Evolutionary conservation across 495 filamentous ascomycete species (phyloP), one percentile per base, ranked within the genome.

Genomic region (Aspergillus incahuasiensis): DNA sequence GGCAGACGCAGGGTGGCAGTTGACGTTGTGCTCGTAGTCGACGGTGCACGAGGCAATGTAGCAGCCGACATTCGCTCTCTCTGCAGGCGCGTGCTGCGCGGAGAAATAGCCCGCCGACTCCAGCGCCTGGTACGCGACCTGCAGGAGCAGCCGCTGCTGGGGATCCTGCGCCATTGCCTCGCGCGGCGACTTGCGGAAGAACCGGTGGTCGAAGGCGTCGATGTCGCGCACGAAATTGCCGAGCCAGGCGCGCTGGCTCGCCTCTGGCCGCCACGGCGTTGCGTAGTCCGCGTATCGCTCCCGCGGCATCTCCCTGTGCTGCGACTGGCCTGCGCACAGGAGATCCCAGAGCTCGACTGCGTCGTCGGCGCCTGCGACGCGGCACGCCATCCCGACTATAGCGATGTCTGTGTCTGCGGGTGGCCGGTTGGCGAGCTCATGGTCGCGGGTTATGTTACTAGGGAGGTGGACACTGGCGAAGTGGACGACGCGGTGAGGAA

Each of bases 111-210:
- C 76, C 0, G 72, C 65, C 56, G 74, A 70, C 49, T 80, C 76
- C 0, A 80, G 55, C 0, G 77, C 73, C 53, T 84, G 70, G 41
- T 83, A 82, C 0, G 74, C 68, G 0, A 68, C 60, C 30, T 83
- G 74, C 2, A 84, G 72, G 0, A 80, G 43, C 0, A 78, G 65
- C 0, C 81, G 65, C 40, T 79, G 79, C 48, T 81, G 78, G 0
- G 80, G 82, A 48, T 83, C 82, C 63, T 75, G 78, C 2, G 69
- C 65, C 16, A 63, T 57, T 0, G 73, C 71, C 59, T 85, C 82
- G 3, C 76, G 66, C 0, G 73, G 63, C 15, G 63, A 72, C 35
- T 66, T 73, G 47, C 68, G 72, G 70, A 82, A 86, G 67, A 85
- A 83, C 6, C 65, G 57, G 43, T 79, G 72, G 52, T 86, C 82